These are phyloP conservation scores for Phialophora verrucosa DNA, from an alignment of 2,329 filamentous ascomycete genomes.

Conservation along the genomic window DNA sequence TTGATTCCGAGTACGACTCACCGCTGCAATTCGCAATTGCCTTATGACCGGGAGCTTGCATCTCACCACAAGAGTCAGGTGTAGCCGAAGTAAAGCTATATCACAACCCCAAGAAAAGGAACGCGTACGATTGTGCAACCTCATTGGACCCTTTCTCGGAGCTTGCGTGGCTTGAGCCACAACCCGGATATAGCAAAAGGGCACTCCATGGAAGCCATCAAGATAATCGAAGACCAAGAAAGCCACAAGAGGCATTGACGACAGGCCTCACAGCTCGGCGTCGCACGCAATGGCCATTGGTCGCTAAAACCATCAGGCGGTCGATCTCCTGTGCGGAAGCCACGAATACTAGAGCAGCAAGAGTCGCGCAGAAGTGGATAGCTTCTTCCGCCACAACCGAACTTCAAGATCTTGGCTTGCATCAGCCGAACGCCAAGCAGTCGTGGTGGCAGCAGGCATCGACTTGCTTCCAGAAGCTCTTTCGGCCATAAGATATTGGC, in stretches of 20 bases:
- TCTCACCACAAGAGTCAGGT: background rate
- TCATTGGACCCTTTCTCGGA: background rate
- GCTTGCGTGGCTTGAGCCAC: constrained; percentile 25
- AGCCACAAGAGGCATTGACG: constrained; percentile 10
- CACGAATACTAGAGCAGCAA: background rate
- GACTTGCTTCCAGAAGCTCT: background rate
- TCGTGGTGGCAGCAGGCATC: background rate
- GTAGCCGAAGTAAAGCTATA: background rate
- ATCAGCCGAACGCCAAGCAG: background rate
- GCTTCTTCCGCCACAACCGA: background rate
- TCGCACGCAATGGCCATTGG: constrained; percentile 11
- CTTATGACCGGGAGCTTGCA: background rate
- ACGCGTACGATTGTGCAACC: background rate
- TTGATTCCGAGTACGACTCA: background rate
- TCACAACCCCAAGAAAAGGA: background rate
- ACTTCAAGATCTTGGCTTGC: background rate
- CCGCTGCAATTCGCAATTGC: background rate
- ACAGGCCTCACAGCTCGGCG: background rate
- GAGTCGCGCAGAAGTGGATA: background rate
- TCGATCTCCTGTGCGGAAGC: background rate
- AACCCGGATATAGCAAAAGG: background rate
- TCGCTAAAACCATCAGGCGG: constrained; percentile 23
- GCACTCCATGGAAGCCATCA: background rate
- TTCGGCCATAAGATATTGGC: too few species aligned
- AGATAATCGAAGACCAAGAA: background rate